Base-by-base conservation (phyloP, 257 asterid genomes). In the Solanum piurae region DNA sequence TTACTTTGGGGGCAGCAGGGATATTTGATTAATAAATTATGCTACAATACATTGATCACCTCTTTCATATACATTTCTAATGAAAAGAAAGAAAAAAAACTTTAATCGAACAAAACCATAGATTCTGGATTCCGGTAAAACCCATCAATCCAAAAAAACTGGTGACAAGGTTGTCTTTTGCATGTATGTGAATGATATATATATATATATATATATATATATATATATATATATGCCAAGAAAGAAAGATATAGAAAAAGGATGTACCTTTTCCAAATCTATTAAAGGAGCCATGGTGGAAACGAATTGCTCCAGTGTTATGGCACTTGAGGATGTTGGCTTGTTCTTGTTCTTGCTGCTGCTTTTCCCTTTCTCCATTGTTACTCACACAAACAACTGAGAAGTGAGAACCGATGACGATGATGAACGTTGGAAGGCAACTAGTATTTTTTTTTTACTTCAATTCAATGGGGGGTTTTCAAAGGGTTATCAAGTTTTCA, bases 251-350 rank as follows among this genome's bases (percentile, higher is more conserved):
- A 86, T 7, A 42, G 40, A 23, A 33, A 8, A 27, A 23, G 33
- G 46, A 60, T 27, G 66, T 89, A 95, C 99, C 88, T 97, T 95
- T 89, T 97, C 99, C 99, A 95, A 92, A 90, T 97, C 98, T 74
- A 97, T 91, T 87, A 97, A 94, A 88, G 99, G 98, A 33, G 95
- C 90, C 98, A 93, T 97, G 83, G 85, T 92, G 88, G 99, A 97
- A 85, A 97, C 94, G 93, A 97, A 95, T 90, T 97, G 98, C 9
- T 95, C 96, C 86, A 95, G 94, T 3, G 98, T 93, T 74, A 95
- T 83, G 20, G 89, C 91, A 88, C 83, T 74, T 44, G 91, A 83
- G 80, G 87, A 77, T 46, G 55, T 34, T n/a, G 40, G 27, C 12
- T n/a, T 80, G 87, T 11, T 55, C 52, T 88, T 85, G 60, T 80